Base-by-base conservation (phyloP, 768 basidiomycete genomes). In the Russula foetens region DNA sequence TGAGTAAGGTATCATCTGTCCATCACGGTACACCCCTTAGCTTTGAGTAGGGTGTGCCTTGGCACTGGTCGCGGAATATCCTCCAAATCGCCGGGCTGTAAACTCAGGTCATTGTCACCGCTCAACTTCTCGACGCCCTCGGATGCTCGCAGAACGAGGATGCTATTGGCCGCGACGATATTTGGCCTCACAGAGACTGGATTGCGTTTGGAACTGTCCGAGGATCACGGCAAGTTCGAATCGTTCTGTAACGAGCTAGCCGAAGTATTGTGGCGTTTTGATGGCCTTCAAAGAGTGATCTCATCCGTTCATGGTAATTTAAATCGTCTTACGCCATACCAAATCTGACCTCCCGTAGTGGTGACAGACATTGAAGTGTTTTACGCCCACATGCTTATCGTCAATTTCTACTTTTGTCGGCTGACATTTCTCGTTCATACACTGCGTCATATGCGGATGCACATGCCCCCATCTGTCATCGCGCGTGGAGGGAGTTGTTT, bases 341-440 rank as follows among this genome's bases (percentile, higher is more conserved):
- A 52, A 59, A 38, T 55, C 62, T 62, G 66, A 68, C 65, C 59
- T 67, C 69, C 67, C 67, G 62, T 57, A 81, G 79, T 79, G 56
- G 67, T 77, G 49, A 71, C 75, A 62, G 72, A 74, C 58, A 64
- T 75, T 53, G 80, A 81, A 61, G 65, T 63, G 33, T 77, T 78
- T 60, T 72, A 79, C 61, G 75, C 74, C 55, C 71, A 73, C 26
- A 76, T 77, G 70, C 69, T 77, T 35, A 64, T 72, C 11, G 67
- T 78, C 41, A 71, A 76, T 56, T 78, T 73, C 60, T 70, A 77
- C 47, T 74, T 71, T 4, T 77, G 75, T 60, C 71, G 74, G 26
- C 70, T 80, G 33, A 60, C 76, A 33, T 69, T 75, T 28, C 53
- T 76, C 31, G 69, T 77, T 23, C 75, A 75, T 45, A 73, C 71